Evolutionary conservation across 2,329 filamentous ascomycete species (phyloP).

Genomic region (Mariannaea sp.): DNA sequence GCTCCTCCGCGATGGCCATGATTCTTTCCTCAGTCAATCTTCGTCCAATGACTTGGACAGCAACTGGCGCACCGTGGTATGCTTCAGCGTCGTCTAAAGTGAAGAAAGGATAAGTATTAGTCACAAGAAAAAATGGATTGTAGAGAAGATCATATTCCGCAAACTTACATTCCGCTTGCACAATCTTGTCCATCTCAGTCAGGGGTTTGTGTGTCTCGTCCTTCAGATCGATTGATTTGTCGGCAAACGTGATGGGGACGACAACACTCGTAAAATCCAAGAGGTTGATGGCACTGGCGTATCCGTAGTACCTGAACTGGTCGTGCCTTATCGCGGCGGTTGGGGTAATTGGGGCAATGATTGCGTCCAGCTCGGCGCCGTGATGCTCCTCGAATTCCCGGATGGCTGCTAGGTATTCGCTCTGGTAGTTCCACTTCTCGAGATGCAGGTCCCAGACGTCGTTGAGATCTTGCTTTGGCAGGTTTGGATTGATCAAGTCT

Average conservation of each 20-base stretch:
- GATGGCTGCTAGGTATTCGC: constrained; percentile 39
- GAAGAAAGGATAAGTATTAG: not conserved
- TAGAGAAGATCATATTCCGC: too few relatives aligned
- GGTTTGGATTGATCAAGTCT: constrained; percentile 23
- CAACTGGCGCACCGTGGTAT: constrained; percentile 35
- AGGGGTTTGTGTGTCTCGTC: constrained; percentile 25
- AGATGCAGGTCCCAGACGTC: constrained; percentile 36
- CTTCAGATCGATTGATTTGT: constrained; percentile 44
- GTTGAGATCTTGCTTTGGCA: constrained; percentile 35
- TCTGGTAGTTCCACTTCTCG: constrained; percentile 42
- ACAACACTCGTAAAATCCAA: constrained; percentile 49
- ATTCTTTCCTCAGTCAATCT: constrained; percentile 34
- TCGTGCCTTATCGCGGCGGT: constrained; percentile 47
- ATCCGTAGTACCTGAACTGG: constrained; percentile 46
- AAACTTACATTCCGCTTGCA: constrained; percentile 36
- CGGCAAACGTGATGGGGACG: constrained; percentile 50
- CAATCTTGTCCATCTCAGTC: constrained; percentile 26
- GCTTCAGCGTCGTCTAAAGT: constrained; percentile 29
- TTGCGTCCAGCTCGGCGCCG: constrained; percentile 40
- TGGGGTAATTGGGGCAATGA: constrained; percentile 49
- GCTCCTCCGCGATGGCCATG: constrained; percentile 43
- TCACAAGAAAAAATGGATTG: too few relatives aligned
- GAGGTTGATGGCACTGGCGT: constrained; percentile 43
- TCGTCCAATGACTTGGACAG: constrained; percentile 36
- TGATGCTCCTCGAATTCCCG: constrained; percentile 23